Conservation (phyloP, 1,284 basidiomycete species). For the Sporisorium graminicola region DNA sequence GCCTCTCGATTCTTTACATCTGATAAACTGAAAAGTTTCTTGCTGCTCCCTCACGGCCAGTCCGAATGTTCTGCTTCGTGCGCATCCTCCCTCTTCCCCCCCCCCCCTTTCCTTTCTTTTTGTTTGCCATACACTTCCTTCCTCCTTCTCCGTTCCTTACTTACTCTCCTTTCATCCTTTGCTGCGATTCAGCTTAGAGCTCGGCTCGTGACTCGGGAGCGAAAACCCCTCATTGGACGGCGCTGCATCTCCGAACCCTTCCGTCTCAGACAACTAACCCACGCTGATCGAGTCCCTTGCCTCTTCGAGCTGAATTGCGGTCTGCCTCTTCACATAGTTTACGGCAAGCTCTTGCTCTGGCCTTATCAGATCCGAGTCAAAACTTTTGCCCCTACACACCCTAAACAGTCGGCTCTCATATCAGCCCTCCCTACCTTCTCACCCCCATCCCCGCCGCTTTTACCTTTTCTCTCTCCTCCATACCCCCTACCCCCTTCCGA, state of each 20-base stretch:
- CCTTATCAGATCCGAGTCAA: constrained; percentile 36
- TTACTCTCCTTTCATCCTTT: neutral
- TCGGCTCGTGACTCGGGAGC: neutral
- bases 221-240: constrained; percentile 15
- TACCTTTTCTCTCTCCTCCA: neutral
- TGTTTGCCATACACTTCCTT: neutral
- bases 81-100: too few relatives aligned
- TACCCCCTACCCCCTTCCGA: neutral
- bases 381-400: neutral
- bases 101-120: neutral
- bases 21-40: neutral
- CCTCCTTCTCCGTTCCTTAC: neutral
- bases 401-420: neutral
- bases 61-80: neutral
- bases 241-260: constrained; percentile 10
- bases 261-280: constrained; percentile 12
- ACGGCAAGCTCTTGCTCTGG: neutral
- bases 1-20: neutral
- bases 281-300: neutral
- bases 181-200: neutral
- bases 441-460: constrained; percentile 3
- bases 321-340: neutral
- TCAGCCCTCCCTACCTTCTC: constrained; percentile 3
- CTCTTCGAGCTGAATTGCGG: neutral
- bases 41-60: too few relatives aligned